Base-by-base conservation (phyloP, 139 green algal species). In the Dunaliella primolecta region DNA sequence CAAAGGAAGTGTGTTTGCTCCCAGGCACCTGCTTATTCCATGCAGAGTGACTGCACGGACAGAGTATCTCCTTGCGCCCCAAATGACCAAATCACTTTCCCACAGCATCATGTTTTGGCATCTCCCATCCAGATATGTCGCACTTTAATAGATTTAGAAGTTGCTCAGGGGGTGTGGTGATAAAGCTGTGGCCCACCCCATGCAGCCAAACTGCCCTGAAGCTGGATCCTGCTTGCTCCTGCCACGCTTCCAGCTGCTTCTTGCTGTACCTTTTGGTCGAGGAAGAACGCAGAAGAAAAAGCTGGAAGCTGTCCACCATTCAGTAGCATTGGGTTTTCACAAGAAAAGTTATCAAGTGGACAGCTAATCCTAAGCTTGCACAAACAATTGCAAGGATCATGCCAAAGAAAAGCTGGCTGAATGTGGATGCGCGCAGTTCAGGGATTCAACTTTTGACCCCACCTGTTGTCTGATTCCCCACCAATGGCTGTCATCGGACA, bases 171-270 rank as follows among this genome's bases (percentile, higher is more conserved):
- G 75, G 29, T 2, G 29, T 2, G 1, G 27, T 2, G 11, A 80
- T 80, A 11, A 80, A 33, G 30, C 36, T 80, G 75, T 80, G 75
- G 75, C 75, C 75, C 75, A 80, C n/a, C 2, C 75, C 75, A 32
- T 80, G n/a, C 29, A 80, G 75, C n/a, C 30, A 80, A 2, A 80
- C 33, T 2, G 33, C n/a, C 29, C 33, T 80, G 30, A 80, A 80
- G 3, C 11, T 23, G 11, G 29, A 32, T 11, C n/a, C 33, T 32
- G 75, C n/a, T 20, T 80, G 75, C n/a, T 11, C 11, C 2, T 11
- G 11, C 75, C 75, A 80, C n/a, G 27, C 29, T 33, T 80, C 75
- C 75, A 80, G 32, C 75, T 80, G 75, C 75, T 27, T 2, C 75
- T 64, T 64, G 46, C 7, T 64, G 46, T 64, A 64, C 46, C 46